Conservation (phyloP, 306 rosid species). For the Macrotyloma uniflorum region DNA sequence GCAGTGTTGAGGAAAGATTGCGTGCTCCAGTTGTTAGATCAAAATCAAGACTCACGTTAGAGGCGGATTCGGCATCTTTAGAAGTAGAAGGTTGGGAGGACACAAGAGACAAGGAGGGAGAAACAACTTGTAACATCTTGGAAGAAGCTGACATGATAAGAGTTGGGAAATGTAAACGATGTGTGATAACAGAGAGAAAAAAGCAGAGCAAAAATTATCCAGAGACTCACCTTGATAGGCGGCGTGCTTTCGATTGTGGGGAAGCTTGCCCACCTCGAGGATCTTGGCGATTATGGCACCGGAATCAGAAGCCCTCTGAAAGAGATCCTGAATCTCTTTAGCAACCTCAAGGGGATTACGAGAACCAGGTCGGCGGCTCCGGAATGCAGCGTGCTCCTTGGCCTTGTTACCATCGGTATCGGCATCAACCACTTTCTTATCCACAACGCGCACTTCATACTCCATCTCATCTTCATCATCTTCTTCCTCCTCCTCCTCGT, state of each 20-base stretch:
- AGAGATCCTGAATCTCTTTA: conserved; percentile 73
- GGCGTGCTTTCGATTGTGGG: conserved; percentile 62
- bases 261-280: conserved; percentile 87
- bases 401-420: conserved; percentile 51
- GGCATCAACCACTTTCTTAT: conserved; percentile 65
- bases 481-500: not conserved
- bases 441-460: conserved; percentile 47
- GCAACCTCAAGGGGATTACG: conserved; percentile 72
- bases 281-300: conserved; percentile 69
- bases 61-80: conserved; percentile 48
- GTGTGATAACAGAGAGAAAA: not conserved
- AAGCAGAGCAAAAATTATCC: not conserved
- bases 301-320: conserved; percentile 79
- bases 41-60: conserved; percentile 50
- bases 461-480: conserved; percentile 37
- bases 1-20: conserved; percentile 83
- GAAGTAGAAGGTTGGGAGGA: conserved; percentile 82
- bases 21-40: conserved; percentile 57
- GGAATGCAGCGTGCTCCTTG: conserved; percentile 60
- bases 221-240: conserved; percentile 45
- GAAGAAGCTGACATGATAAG: conserved; percentile 58
- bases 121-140: conserved; percentile 66
- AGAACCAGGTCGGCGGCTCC: conserved; percentile 53
- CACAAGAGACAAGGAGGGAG: conserved; percentile 59
- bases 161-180: not conserved